Base-by-base conservation (phyloP, 371 early-diverging fungal genomes). In the Mortierella sp. region DNA sequence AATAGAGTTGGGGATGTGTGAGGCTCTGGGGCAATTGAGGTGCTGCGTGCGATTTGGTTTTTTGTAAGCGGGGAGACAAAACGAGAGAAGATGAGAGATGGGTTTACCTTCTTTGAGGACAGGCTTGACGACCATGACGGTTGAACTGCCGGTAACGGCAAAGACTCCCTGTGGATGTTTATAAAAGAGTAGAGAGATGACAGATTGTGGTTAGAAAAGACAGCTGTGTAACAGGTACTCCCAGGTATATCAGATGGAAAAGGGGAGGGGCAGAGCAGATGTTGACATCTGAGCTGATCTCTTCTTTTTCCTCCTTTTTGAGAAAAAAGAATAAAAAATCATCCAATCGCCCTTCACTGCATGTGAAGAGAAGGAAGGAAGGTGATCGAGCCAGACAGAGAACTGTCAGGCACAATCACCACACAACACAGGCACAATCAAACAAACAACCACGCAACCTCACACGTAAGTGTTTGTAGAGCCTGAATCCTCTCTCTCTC, bases 71-170 rank as follows among this genome's bases (percentile, higher is more conserved):
- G 67, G 72, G 53, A 14, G 19, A 46, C 26, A 43, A 37, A 59
- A 37, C 24, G 21, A 61, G 75, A 75, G 31, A 44, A 59, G 73
- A 28, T 40, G 14, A 31, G 61, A 61, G 34, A 34, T 19, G 61
- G 2, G 59, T 54, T 64, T 80, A 80, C 89, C 79, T 59, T 89
- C 76, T 43, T 82, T 87, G 44, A 91, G 57, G 13, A 89, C 34
- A 5, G 92, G 92, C 57, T 79, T 87, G 69, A 90, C 89, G 53
- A 91, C 44, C 75, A 86, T 74, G 55, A 91, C 90, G n/a, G 90
- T 88, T 10, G 90, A 86, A 51, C 88, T 88, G 14, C 92, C 92
- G 28, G 92, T 91, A 69, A 91, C 88, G 40, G 83, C 92, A 87
- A 91, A 91, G 48, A 91, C 90, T 1, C 81, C 73, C 84, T 83